Evolutionary conservation across 202 grass and related monocot genomes (phyloP).

Genomic region (Setaria viridis): DNA sequence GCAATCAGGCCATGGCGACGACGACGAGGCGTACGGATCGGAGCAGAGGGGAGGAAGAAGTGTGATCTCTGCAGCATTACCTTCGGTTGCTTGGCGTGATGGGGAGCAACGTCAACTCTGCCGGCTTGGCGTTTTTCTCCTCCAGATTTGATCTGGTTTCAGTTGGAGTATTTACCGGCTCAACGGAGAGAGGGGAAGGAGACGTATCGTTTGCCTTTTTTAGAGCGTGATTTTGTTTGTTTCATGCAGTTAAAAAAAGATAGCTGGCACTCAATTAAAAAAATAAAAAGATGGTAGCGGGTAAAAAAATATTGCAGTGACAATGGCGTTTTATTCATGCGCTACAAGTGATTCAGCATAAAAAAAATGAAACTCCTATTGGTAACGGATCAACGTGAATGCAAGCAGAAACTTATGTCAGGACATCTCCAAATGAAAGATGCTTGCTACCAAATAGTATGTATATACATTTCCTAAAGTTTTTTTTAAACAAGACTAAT

Average conservation of each 20-base stretch:
- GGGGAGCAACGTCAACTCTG: constrained; percentile 15
- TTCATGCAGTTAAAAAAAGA: background rate
- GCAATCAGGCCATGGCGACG: constrained; percentile 42
- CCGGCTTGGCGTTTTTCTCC: background rate
- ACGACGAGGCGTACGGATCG: constrained; percentile 38
- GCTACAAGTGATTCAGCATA: no score
- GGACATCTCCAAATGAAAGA: no score
- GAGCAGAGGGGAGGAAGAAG: background rate
- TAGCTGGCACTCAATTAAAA: no score
- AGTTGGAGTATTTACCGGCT: background rate
- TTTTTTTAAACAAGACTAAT: no score
- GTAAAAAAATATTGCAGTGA: no score
- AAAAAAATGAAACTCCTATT: no score
- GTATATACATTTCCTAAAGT: no score
- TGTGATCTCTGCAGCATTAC: constrained; percentile 33
- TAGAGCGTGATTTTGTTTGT: background rate
- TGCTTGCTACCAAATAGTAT: no score
- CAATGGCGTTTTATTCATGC: no score
- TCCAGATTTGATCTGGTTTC: constrained; percentile 20
- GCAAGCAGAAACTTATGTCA: no score
- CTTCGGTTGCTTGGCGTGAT: constrained; percentile 44
- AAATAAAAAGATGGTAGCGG: no score
- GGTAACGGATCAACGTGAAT: no score
- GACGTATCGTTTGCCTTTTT: background rate
- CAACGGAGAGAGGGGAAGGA: background rate